Evolutionary conservation across 1,284 basidiomycete genomes (phyloP), one percentile per base, ranked within the genome.

Genomic region (Ceratobasidium papillatum): DNA sequence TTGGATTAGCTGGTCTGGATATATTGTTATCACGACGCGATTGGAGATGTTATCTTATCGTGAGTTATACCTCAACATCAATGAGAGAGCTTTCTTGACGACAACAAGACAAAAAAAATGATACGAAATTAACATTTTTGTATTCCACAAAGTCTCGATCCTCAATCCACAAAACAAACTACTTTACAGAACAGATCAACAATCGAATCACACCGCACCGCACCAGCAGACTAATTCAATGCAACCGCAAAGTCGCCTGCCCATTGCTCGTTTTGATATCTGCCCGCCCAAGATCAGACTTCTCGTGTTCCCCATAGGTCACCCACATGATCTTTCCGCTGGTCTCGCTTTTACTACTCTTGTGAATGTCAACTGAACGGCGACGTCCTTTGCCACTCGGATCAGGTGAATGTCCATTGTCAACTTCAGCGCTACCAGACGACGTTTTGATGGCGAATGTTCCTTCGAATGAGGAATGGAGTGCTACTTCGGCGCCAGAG

Each of bases 31-130:
- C 36, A 11, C 36, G n/a, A 38, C 45, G 41, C 32, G 45, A 61
- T 51, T 34, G 22, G 45, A 49, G 34, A 36, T 62, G 58, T 72
- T 61, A 51, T 62, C 3, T 62, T 62, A 72, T 72, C 54, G 58
- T 72, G 58, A 72, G 69, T 72, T 27, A 47, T 49, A 52, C 59
- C 69, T 56, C 25, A 32, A 45, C 56, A 45, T 34, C 54, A 58
- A 58, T 58, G 17, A 36, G 19, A 47, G 5, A 32, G 32, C 32
- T 8, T 58, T 32, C 32, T 58, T 58, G 54, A 58, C 54, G 32
- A 58, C 30, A 14, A 11, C 47, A 30, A 54, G 25, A 27, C 51
- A 7, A 56, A 56, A 69, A 34, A 69, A 56, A 32, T 45, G 51
- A 17, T n/a, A 36, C 45, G 27, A 34, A 34, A 72, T 62, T 49